These are phyloP conservation scores for Aspergillus ochraceoroseus DNA, from an alignment of 2,329 filamentous ascomycete species.

Conservation along the genomic window DNA sequence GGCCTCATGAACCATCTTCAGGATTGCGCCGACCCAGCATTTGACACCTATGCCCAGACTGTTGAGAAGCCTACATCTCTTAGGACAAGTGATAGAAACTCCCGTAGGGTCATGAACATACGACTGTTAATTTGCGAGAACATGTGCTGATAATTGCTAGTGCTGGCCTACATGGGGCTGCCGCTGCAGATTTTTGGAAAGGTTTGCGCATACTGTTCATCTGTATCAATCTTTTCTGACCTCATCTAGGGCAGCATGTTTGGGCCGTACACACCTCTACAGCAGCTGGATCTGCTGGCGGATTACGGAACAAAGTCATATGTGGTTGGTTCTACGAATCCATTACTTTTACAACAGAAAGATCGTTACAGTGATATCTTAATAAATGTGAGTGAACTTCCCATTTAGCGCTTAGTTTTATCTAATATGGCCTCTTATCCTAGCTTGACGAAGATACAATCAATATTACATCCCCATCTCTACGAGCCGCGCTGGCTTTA, in stretches of 20 bases:
- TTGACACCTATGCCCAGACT: slow-evolving; percentile 74
- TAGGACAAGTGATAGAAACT: slow-evolving; percentile 84
- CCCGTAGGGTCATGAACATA: slow-evolving; percentile 47
- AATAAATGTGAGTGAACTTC: slow-evolving; percentile 59
- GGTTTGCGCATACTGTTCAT: slow-evolving; percentile 42
- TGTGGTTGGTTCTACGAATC: slow-evolving; percentile 95
- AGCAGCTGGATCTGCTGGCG: slow-evolving; percentile 89
- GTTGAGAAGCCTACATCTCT: slow-evolving; percentile 75
- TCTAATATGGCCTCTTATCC: not conserved
- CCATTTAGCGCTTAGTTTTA: not conserved
- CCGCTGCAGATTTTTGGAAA: slow-evolving; percentile 94
- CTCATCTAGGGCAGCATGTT: slow-evolving; percentile 77
- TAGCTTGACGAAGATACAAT: slow-evolving; percentile 79
- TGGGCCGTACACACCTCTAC: slow-evolving; percentile 91
- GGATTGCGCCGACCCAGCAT: slow-evolving; percentile 89
- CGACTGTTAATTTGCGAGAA: not conserved
- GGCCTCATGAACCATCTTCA: slow-evolving; percentile 86
- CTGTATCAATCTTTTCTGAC: slow-evolving; percentile 45
- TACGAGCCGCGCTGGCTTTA: slow-evolving; percentile 69
- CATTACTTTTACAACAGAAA: slow-evolving; percentile 83
- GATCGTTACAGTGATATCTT: slow-evolving; percentile 95
- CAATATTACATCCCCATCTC: slow-evolving; percentile 72
- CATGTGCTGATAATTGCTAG: slow-evolving; percentile 35
- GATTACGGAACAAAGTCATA: slow-evolving; percentile 96
- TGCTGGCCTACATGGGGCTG: slow-evolving; percentile 89